These are phyloP conservation scores for Neurospora sp. DNA, from an alignment of 2,329 filamentous ascomycete species.

Conservation along the genomic window DNA sequence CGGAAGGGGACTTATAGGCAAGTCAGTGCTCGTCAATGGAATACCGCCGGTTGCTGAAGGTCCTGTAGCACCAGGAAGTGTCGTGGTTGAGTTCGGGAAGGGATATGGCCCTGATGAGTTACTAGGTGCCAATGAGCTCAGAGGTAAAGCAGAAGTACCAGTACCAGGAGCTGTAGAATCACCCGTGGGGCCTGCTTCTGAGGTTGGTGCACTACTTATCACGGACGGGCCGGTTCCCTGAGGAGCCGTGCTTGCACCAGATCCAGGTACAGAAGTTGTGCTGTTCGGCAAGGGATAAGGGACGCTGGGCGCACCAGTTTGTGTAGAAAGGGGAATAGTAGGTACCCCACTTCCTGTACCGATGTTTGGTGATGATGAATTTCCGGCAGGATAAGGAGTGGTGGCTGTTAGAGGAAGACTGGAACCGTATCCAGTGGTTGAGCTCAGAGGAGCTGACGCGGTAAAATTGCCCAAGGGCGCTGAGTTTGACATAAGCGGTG, in stretches of 20 bases:
- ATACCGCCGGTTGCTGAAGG: background rate
- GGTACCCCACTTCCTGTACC: background rate
- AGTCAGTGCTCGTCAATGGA: background rate
- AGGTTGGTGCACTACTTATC: background rate
- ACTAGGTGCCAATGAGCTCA: background rate
- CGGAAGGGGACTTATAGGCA: background rate
- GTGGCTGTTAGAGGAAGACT: background rate
- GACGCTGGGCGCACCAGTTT: background rate
- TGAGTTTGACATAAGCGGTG: background rate
- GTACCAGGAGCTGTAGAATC: background rate
- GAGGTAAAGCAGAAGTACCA: background rate
- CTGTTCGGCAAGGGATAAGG: constrained; percentile 2
- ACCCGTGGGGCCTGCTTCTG: background rate
- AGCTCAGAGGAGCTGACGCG: background rate
- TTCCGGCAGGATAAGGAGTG: constrained; percentile 3
- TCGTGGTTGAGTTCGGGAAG: background rate
- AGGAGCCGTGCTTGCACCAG: background rate
- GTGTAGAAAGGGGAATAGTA: background rate
- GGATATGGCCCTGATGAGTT: background rate
- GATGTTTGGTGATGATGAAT: background rate
- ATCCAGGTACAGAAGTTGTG: background rate
- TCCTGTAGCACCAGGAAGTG: background rate
- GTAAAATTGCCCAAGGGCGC: background rate
- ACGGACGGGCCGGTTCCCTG: background rate
- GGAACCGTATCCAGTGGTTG: background rate